Percentiles rank a stretch among this genome's conserved stretches.
phyloP scores from a whole-genome alignment of 192 early-diverging fungal genomes.

The Diversispora eburnea region DNA sequence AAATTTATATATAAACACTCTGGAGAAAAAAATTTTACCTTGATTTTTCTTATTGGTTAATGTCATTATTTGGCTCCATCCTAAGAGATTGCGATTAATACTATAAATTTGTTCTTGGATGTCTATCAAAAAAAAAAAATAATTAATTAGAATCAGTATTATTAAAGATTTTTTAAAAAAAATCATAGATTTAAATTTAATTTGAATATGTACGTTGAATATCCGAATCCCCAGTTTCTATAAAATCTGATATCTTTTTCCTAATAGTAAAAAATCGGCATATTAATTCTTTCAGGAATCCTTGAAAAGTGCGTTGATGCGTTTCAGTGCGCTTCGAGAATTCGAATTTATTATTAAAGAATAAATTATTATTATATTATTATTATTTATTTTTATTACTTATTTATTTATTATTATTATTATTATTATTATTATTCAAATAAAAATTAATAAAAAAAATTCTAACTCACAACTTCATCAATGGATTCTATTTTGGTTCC shows the following conservation, averaged over 20 bases:
- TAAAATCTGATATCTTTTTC: not conserved
- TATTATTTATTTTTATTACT: not conserved
- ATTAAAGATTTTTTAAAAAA: not conserved
- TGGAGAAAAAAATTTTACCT: not conserved
- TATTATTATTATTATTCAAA: not conserved
- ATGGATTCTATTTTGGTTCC: conserved; percentile 12
- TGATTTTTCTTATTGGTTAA: not conserved
- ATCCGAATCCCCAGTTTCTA: not conserved
- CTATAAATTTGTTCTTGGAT: not conserved
- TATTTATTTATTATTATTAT: too few species aligned
- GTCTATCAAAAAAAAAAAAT: not conserved
- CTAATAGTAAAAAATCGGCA: not conserved
- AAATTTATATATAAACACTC: not conserved
- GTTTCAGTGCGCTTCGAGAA: conserved; percentile 4
- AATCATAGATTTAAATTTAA: not conserved
- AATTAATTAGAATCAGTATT: not conserved
- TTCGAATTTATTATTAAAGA: not conserved
- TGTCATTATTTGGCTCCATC: conserved; percentile 24
- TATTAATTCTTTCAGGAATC: conserved; percentile 21
- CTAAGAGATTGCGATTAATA: conserved; percentile 22
- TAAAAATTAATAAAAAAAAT: too few species aligned
- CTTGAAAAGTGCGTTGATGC: conserved; percentile 15
- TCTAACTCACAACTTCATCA: conserved; percentile 16
- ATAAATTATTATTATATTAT: not conserved
- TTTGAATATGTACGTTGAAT: not conserved